Evolutionary conservation across 352 stramenopile species (phyloP).

Genomic region (Phytophthora nicotianae): DNA sequence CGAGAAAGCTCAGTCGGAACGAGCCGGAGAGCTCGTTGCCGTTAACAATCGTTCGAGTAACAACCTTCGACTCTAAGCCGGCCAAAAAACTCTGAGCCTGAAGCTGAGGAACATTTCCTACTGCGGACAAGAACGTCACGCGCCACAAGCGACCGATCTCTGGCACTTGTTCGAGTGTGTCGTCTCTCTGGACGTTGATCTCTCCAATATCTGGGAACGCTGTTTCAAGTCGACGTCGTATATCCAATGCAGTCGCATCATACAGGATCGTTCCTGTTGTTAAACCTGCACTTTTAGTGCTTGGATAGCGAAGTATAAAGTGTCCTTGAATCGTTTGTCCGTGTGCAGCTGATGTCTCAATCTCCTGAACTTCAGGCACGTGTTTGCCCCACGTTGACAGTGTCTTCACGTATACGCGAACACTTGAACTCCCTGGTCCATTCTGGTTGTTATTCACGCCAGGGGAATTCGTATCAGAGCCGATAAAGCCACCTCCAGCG

Average conservation of each 20-base stretch:
- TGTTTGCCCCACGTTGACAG: constrained; percentile 88
- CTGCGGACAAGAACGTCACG: constrained; percentile 89
- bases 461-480: constrained; percentile 33
- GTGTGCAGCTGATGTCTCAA: constrained; percentile 72
- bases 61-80: constrained; percentile 71
- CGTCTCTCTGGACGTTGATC: constrained; percentile 58
- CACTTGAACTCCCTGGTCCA: constrained; percentile 90
- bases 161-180: constrained; percentile 54
- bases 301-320: constrained; percentile 59
- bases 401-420: constrained; percentile 93
- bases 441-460: constrained; percentile 91
- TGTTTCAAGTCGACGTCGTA: constrained; percentile 60
- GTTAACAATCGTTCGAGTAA: constrained; percentile 72
- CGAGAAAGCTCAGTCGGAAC: constrained; percentile 86
- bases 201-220: constrained; percentile 55
- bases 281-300: constrained; percentile 8
- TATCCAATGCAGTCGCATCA: constrained; percentile 70
- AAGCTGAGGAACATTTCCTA: constrained; percentile 86
- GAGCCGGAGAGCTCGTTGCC: constrained; percentile 89
- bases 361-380: constrained; percentile 91
- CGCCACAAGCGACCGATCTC: constrained; percentile 85
- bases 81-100: constrained; percentile 71
- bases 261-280: constrained; percentile 65
- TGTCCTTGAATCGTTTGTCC: constrained; percentile 91
- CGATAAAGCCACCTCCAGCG: constrained; percentile 89